Evolutionary conservation across 768 basidiomycete genomes (phyloP), one percentile per base, ranked within the genome.

Genomic region (Suillus variegatus): DNA sequence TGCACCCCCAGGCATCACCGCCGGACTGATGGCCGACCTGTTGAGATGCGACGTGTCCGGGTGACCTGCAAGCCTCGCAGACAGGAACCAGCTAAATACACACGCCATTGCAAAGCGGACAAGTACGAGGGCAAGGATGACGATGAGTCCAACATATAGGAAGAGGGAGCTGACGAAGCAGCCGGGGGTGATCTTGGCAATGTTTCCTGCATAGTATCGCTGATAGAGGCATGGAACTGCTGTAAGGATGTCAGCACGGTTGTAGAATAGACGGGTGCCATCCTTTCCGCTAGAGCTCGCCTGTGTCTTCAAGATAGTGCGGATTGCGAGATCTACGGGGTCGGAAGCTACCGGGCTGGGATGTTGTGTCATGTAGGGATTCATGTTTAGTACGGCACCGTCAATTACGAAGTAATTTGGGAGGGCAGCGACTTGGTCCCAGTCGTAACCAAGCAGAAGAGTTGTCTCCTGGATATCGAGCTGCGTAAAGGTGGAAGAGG

Each of bases 21-120:
- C 93, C 20, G 97, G 97, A 72, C 92, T 94, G 75, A 99, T 93
- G 60, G 88, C 97, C 16, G 89, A 86, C 52, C 94, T 85, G 68
- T 90, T 88, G 43, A 98, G 82, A 61, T 93, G 84, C 65, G 84
- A 84, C 66, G 76, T 87, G 66, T 85, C 85, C 0, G 93, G 93
- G 32, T 93, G 87, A 13, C 88, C 87, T 20, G 95, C 91, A 41
- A 99, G 84, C 63, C 85, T 85, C 9, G 85, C 86, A 12, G 95
- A 96, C 58, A 99, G 80, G 81, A 94, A 97, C 97, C 97, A 99
- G 72, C 88, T 95, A 84, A 99, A 99, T 49, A 97, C 76, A 76
- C 94, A 94, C 0, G 97, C 97, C 97, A 99, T 98, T 71, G 84
- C 77, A 79, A 99, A 99, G 43, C 97, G 93, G 40, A 94, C 88